Conservation (phyloP, 768 basidiomycete genomes). For the Basidioascus undulatus region DNA sequence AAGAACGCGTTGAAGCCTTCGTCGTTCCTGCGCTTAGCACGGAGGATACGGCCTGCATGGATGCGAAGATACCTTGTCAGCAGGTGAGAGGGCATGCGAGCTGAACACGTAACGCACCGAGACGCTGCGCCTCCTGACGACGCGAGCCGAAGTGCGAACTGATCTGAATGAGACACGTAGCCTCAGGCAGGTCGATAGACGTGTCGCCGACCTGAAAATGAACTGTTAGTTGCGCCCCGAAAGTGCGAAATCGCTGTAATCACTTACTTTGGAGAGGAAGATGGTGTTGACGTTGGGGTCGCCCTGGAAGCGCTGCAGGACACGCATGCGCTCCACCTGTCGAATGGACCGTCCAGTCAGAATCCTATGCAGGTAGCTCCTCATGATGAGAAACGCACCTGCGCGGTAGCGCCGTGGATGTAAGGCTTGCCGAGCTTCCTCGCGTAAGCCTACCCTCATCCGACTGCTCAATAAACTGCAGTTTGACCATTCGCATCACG, state of each 20-base stretch:
- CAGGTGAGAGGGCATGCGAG: background rate
- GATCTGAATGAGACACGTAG: conserved; percentile 96
- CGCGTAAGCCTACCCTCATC: conserved; percentile 33
- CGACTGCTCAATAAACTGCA: background rate
- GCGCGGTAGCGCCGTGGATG: conserved; percentile 92
- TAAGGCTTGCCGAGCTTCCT: conserved; percentile 79
- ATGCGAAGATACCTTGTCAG: background rate
- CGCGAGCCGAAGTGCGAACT: conserved; percentile 97
- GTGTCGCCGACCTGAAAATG: conserved; percentile 70
- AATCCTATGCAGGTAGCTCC: no score
- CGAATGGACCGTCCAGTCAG: no score
- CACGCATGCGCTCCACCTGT: conserved; percentile 83
- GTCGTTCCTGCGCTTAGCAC: conserved; percentile 91
- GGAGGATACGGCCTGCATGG: conserved; percentile 59
- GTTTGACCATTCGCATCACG: background rate
- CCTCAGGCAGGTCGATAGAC: conserved; percentile 94
- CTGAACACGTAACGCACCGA: conserved; percentile 31
- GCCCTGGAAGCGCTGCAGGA: conserved; percentile 85
- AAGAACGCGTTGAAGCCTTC: conserved; percentile 99
- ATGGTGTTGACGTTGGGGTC: conserved; percentile 91
- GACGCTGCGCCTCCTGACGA: conserved; percentile 85
- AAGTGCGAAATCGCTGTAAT: no score
- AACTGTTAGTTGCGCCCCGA: background rate
- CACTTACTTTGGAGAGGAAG: conserved; percentile 72
- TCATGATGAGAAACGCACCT: no score